Conservation (phyloP, 306 rosid species). For the Biancaea sappan region DNA sequence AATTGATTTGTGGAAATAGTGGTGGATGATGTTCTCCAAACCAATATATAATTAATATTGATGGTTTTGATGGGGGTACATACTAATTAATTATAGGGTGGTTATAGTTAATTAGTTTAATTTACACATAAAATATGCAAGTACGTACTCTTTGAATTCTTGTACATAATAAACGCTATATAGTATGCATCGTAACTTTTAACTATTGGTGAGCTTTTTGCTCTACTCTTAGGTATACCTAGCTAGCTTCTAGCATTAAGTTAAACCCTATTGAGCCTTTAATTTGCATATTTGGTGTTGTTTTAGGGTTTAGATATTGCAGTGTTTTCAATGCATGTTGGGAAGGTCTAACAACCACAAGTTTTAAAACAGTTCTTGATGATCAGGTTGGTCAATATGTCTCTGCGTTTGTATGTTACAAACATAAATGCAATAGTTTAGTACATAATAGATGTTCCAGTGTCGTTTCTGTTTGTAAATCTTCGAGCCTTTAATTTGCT, state of each 20-base stretch:
- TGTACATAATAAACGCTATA: constrained; percentile 64
- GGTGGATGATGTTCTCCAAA: not conserved
- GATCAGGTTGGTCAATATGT: constrained; percentile 20
- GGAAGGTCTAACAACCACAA: constrained; percentile 31
- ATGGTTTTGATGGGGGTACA: constrained; percentile 29
- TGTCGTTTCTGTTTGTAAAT: not conserved
- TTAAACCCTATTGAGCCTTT: constrained; percentile 24
- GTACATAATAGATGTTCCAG: not conserved
- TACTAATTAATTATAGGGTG: constrained; percentile 52
- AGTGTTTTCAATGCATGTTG: constrained; percentile 8
- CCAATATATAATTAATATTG: not conserved
- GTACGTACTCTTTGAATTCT: constrained; percentile 38
- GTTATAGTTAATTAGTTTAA: constrained; percentile 7
- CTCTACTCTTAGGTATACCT: constrained; percentile 23
- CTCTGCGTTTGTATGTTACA: constrained; percentile 29
- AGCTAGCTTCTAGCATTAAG: constrained; percentile 29
- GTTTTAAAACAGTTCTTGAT: constrained; percentile 11
- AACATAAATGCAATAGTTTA: constrained; percentile 11
- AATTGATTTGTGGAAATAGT: constrained; percentile 66
- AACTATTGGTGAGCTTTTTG: constrained; percentile 41
- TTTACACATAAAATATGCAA: constrained; percentile 16
- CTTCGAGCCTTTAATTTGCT: not conserved
- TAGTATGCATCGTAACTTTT: constrained; percentile 40
- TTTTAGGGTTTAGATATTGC: constrained; percentile 10
- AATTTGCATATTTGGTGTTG: constrained; percentile 3